These are phyloP conservation scores for Blastomyces emzantsi DNA, from an alignment of 2,329 filamentous ascomycete genomes.

Conservation along the genomic window DNA sequence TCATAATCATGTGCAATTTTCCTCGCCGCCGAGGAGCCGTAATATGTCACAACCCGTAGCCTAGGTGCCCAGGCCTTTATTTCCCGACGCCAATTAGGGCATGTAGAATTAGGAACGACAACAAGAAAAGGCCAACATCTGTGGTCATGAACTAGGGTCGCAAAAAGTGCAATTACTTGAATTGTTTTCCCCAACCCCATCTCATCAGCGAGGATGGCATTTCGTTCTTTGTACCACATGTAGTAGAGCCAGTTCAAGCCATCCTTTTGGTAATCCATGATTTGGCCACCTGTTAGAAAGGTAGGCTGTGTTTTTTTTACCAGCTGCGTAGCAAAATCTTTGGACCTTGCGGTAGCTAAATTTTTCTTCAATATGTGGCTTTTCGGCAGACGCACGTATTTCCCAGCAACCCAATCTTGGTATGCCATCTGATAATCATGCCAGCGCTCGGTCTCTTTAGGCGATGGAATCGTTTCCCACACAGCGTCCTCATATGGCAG, in stretches of 20 bases:
- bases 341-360: constrained; percentile 56
- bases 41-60: constrained; percentile 84
- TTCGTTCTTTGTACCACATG: constrained; percentile 73
- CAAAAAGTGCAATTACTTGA: constrained; percentile 76
- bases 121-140: constrained; percentile 86
- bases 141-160: constrained; percentile 59
- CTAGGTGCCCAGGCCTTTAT: constrained; percentile 88
- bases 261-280: constrained; percentile 91
- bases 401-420: constrained; percentile 71
- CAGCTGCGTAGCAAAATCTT: constrained; percentile 56
- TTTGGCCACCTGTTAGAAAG: constrained; percentile 63
- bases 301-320: constrained; percentile 64
- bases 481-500: constrained; percentile 83
- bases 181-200: constrained; percentile 99
- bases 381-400: constrained; percentile 57
- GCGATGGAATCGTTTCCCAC: constrained; percentile 71
- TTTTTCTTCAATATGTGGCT: constrained; percentile 53
- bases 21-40: constrained; percentile 66
- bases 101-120: constrained; percentile 90
- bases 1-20: constrained; percentile 74
- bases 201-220: constrained; percentile 88
- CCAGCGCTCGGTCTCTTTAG: constrained; percentile 57
- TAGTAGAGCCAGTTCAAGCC: constrained; percentile 93
- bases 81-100: constrained; percentile 94
- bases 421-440: constrained; percentile 75